These are phyloP conservation scores for Fusarium floridanum DNA, from an alignment of 2,329 filamentous ascomycete genomes.

Conservation along the genomic window DNA sequence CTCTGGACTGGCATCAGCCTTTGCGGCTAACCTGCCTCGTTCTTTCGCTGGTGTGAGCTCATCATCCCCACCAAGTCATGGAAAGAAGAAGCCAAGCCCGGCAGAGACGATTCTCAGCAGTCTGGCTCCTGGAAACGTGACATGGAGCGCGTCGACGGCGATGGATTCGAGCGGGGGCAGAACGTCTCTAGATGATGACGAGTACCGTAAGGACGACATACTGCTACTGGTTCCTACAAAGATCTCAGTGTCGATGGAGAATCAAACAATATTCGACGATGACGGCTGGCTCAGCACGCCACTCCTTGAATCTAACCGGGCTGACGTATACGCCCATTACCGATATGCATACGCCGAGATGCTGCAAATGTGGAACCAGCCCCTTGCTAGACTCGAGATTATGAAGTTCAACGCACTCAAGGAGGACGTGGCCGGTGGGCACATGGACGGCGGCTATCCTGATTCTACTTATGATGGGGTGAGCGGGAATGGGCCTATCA, in stretches of 20 bases:
- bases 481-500: constrained; percentile 51
- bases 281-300: constrained; percentile 74
- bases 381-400: constrained; percentile 73
- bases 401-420: constrained; percentile 77
- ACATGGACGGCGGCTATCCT: constrained; percentile 50
- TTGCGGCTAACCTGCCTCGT: constrained; percentile 68
- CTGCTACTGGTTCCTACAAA: constrained; percentile 63
- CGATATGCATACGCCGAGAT: constrained; percentile 77
- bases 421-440: constrained; percentile 54
- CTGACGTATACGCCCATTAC: constrained; percentile 68
- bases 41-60: constrained; percentile 55
- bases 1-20: constrained; percentile 67
- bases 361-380: constrained; percentile 75
- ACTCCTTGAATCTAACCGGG: constrained; percentile 66
- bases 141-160: constrained; percentile 62
- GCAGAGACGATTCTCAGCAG: constrained; percentile 71
- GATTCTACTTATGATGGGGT: constrained; percentile 56
- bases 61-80: constrained; percentile 59
- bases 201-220: constrained; percentile 60
- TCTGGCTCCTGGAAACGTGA: constrained; percentile 64
- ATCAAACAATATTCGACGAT: constrained; percentile 76
- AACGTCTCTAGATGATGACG: constrained; percentile 68
- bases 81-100: constrained; percentile 70
- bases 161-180: constrained; percentile 62
- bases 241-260: constrained; percentile 67